These are phyloP conservation scores for Nemophila menziesii DNA, from an alignment of 257 asterid genomes.

Conservation along the genomic window DNA sequence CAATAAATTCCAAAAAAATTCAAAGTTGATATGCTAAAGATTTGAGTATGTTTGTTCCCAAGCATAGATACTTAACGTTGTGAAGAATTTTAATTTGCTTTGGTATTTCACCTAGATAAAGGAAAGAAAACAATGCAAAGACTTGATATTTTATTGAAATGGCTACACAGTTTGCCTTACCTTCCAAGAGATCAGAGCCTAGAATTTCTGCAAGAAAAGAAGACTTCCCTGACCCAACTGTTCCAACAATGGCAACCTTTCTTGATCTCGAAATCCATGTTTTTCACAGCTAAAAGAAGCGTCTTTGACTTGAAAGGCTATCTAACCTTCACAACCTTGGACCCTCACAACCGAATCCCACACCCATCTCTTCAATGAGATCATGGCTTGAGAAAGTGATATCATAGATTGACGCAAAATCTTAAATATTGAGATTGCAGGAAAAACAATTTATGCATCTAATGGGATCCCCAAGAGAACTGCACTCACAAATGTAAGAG, in stretches of 20 bases:
- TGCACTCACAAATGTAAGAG: constrained; percentile 40
- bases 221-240: constrained; percentile 76
- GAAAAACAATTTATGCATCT: constrained; percentile 44
- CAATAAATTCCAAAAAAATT: too few species aligned
- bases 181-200: too few species aligned
- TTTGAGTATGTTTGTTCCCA: too few species aligned
- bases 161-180: too few species aligned
- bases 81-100: too few species aligned
- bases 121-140: too few species aligned
- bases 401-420: constrained; percentile 52
- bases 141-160: too few species aligned
- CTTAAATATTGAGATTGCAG: constrained; percentile 45
- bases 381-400: constrained; percentile 40
- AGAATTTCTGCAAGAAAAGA: constrained; percentile 56
- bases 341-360: constrained; percentile 29
- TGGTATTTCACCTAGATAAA: too few species aligned
- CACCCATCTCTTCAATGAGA: constrained; percentile 45
- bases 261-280: constrained; percentile 33
- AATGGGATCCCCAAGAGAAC: constrained; percentile 20
- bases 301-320: constrained; percentile 36
- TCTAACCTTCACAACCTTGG: constrained; percentile 23
- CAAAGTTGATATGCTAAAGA: too few species aligned
- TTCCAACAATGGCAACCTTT: constrained; percentile 79
- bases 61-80: too few species aligned
- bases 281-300: constrained; percentile 38